Evolutionary conservation across 2,329 filamentous ascomycete species (phyloP).

Genomic region (Pyrenochaeta sp.): DNA sequence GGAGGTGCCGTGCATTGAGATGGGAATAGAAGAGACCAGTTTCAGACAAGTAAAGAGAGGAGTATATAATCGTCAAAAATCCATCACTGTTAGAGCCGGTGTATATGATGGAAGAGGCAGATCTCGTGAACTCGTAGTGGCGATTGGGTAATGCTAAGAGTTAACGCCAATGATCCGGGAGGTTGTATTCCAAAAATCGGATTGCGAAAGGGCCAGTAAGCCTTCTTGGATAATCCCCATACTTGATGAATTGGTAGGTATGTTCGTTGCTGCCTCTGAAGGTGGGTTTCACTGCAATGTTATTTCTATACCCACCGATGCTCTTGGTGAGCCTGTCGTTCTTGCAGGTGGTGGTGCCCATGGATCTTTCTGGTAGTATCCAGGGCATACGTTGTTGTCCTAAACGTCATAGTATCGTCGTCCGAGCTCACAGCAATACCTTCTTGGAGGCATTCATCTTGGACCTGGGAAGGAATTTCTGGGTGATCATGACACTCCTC

Average conservation of each 20-base stretch:
- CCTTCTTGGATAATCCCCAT: too few species aligned
- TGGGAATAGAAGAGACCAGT: not conserved
- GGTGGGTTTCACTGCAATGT: not conserved
- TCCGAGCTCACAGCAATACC: too few species aligned
- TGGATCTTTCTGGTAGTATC: too few species aligned
- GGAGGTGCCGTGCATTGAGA: not conserved
- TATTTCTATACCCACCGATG: too few species aligned
- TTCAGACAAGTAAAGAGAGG: not conserved
- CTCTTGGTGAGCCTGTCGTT: too few species aligned
- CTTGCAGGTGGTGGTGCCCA: too few species aligned
- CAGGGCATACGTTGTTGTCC: too few species aligned
- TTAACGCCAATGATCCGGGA: conserved; percentile 11
- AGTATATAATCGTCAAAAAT: conserved; percentile 5
- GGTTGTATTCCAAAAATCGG: conserved; percentile 17
- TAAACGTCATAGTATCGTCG: too few species aligned
- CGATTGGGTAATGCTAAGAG: too few species aligned
- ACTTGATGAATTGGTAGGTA: not conserved
- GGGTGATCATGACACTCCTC: conserved; percentile 10
- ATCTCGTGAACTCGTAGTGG: conserved; percentile 15
- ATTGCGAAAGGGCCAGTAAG: conserved; percentile 3
- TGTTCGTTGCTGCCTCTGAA: not conserved
- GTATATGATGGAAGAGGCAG: conserved; percentile 7
- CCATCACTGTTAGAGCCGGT: conserved; percentile 2
- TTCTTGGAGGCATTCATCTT: not conserved
- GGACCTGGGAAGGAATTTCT: too few species aligned